phyloP scores from a whole-genome alignment of 176 grass and related monocot species.

The Echinochloa phyllopogon region DNA sequence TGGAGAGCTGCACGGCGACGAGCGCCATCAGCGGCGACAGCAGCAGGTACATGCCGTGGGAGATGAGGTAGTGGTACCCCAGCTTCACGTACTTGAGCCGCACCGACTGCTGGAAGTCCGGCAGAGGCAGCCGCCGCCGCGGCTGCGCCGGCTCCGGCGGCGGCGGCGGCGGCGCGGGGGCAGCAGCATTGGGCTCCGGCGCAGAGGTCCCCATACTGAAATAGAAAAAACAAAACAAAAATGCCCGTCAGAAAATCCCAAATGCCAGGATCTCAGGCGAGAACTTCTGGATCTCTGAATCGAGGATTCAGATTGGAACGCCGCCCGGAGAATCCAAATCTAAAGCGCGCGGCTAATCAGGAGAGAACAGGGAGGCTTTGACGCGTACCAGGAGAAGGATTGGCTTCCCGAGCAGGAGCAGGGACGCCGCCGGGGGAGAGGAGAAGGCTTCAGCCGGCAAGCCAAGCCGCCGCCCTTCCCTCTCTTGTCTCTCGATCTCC shows the following conservation, averaged over 20 bases:
- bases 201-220: conserved; percentile 43
- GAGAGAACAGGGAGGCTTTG: not conserved
- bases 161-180: not conserved
- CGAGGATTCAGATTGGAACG: conserved; percentile 1
- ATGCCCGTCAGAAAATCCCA: conserved; percentile 20
- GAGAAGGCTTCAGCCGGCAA: conserved; percentile 9
- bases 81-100: conserved; percentile 97
- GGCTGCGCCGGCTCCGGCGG: not conserved
- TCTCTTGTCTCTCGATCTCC: conserved; percentile 22
- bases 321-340: not conserved
- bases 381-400: conserved; percentile 33
- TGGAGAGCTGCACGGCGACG: conserved; percentile 75
- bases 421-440: not conserved
- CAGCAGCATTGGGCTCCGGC: conserved; percentile 33
- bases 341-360: not conserved
- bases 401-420: not conserved
- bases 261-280: conserved; percentile 36
- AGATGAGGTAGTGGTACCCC: conserved; percentile 96
- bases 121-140: conserved; percentile 56
- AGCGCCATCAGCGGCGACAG: conserved; percentile 75
- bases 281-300: conserved; percentile 25
- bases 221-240: not conserved
- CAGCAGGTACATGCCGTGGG: conserved; percentile 92
- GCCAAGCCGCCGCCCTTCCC: conserved; percentile 22
- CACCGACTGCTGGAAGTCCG: conserved; percentile 94